Evolutionary conservation across 257 asterid genomes (phyloP).

Genomic region (Cruciata laevipes): DNA sequence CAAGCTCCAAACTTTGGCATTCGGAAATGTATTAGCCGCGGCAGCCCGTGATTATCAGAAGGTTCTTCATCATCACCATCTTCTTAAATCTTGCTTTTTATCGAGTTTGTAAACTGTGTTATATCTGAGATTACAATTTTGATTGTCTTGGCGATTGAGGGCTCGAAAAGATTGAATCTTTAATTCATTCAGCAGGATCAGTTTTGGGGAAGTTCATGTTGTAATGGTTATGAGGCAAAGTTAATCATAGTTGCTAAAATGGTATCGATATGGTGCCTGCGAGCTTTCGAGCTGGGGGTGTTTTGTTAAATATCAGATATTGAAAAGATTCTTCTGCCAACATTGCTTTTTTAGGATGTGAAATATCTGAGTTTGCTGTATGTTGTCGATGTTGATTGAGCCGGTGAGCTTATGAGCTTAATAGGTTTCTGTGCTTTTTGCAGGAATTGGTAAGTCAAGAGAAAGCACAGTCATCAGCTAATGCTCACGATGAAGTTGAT

Average conservation of each 20-base stretch:
- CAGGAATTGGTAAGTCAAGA: conserved; percentile 73
- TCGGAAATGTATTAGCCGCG: conserved; percentile 94
- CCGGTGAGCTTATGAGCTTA: neutral
- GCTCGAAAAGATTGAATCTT: conserved; percentile 3
- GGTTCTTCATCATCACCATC: conserved; percentile 28
- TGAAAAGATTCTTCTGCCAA: neutral
- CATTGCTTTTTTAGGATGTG: neutral
- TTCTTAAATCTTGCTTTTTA: neutral
- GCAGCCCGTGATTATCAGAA: conserved; percentile 99
- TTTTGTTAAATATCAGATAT: neutral
- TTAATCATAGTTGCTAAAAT: neutral
- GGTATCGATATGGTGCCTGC: neutral
- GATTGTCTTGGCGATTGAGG: neutral
- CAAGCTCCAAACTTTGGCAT: conserved; percentile 73
- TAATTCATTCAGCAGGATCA: neutral
- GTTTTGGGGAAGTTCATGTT: neutral
- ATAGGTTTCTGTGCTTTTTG: neutral
- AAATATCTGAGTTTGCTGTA: neutral
- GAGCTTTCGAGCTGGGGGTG: neutral
- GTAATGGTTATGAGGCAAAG: neutral
- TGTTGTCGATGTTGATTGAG: neutral
- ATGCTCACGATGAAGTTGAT: conserved; percentile 66
- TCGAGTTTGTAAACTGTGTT: neutral
- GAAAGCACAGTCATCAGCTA: conserved; percentile 47
- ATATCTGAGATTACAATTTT: neutral